A percentile compares a stretch with the other conserved stretches of the same genome.
Evolutionary conservation across 805 yeast genomes (phyloP).

Genomic region (Lipomyces orientalis): DNA sequence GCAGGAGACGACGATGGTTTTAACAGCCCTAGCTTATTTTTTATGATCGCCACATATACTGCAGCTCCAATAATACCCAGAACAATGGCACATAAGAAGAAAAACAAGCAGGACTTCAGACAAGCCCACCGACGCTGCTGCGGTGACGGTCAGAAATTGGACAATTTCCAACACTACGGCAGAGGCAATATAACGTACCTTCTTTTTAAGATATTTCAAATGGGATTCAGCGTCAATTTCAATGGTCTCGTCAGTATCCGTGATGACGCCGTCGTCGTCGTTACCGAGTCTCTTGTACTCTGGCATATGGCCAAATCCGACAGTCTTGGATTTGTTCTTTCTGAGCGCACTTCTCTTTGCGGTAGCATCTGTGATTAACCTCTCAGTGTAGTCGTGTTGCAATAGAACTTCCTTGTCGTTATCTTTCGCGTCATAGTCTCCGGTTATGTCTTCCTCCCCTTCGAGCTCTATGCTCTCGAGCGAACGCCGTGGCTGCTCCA

Average conservation of each 20-base stretch:
- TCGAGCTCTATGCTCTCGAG: slow-evolving; percentile 25
- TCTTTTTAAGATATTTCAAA: slow-evolving; percentile 26
- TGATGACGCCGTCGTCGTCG: slow-evolving; percentile 9
- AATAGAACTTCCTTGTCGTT: slow-evolving; percentile 22
- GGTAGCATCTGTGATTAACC: slow-evolving; percentile 22
- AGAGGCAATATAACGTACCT: slow-evolving; percentile 12
- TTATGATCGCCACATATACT: slow-evolving; percentile 25
- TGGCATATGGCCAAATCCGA: slow-evolving; percentile 5
- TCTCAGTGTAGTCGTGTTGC: slow-evolving; percentile 28
- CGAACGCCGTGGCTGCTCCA: slow-evolving; percentile 15
- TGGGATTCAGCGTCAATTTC: slow-evolving; percentile 37
- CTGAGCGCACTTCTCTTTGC: slow-evolving; percentile 21
- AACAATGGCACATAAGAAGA: slow-evolving; percentile 16
- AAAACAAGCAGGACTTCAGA: slow-evolving; percentile 21
- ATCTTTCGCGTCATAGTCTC: slow-evolving; percentile 26
- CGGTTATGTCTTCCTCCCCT: slow-evolving; percentile 35
- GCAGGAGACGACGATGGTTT: slow-evolving; percentile 19
- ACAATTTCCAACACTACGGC: not conserved
- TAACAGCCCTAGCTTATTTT: slow-evolving; percentile 18
- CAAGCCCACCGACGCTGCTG: slow-evolving; percentile 29
- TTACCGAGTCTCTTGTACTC: slow-evolving; percentile 16
- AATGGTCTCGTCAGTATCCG: slow-evolving; percentile 24
- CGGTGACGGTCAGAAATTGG: not conserved
- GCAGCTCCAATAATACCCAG: slow-evolving; percentile 29
- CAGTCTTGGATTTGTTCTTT: slow-evolving; percentile 16